Percentiles rank a stretch among this genome's conserved stretches.
Evolutionary conservation across 2,329 filamentous ascomycete genomes (phyloP).

Genomic region (Pseudogymnoascus sp.): DNA sequence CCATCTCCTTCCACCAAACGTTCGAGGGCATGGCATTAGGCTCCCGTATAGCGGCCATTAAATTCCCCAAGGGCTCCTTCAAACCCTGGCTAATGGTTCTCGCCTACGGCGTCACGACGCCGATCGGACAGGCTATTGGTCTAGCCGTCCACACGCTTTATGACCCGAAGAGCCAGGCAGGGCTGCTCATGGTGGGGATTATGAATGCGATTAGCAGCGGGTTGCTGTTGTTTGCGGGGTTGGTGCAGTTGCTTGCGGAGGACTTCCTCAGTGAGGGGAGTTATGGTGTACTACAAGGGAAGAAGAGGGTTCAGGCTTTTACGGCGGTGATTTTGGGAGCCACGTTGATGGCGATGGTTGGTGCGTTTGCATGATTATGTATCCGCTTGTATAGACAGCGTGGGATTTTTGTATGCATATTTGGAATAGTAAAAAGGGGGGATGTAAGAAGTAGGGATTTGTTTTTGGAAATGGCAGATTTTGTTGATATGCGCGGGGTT

Average conservation of each 20-base stretch:
- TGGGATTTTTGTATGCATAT: background rate
- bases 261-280: slow-evolving; percentile 71
- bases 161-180: slow-evolving; percentile 66
- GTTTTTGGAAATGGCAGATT: background rate
- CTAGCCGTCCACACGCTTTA: slow-evolving; percentile 70
- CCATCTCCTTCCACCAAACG: slow-evolving; percentile 77
- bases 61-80: slow-evolving; percentile 63
- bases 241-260: slow-evolving; percentile 78
- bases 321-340: slow-evolving; percentile 50
- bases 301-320: slow-evolving; percentile 52
- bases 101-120: slow-evolving; percentile 68
- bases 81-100: slow-evolving; percentile 76
- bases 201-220: slow-evolving; percentile 83
- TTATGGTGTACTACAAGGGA: slow-evolving; percentile 49
- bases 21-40: slow-evolving; percentile 84
- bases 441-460: background rate
- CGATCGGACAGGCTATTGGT: slow-evolving; percentile 75
- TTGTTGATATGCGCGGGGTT: background rate
- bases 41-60: slow-evolving; percentile 73
- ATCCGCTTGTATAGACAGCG: background rate
- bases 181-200: slow-evolving; percentile 72
- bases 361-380: slow-evolving; percentile 47
- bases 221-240: slow-evolving; percentile 68
- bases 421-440: background rate
- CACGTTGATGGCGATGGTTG: slow-evolving; percentile 56